Evolutionary conservation across 2,329 filamentous ascomycete genomes (phyloP), one percentile per base, ranked within the genome.

Genomic region (Fusarium bulbicola): DNA sequence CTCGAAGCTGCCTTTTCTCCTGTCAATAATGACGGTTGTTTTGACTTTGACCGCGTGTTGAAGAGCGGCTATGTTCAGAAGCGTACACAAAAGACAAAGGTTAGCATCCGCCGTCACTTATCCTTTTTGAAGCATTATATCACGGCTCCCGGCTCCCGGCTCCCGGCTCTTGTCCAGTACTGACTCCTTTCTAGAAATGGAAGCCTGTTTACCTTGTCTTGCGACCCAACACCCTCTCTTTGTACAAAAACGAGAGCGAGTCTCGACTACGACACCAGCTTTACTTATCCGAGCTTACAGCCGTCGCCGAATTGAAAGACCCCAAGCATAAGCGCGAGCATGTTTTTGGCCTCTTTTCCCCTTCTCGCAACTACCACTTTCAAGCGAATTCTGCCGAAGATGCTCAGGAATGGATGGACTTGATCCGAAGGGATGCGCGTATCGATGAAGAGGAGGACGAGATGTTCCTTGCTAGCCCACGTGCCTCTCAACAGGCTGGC

Each of bases 21-120:
- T 9, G 94, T 98, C 73, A 97, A 95, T 80, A 92, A 97, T 82
- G 95, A 97, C 82, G 96, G 96, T 71, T 96, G 94, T 82, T 99
- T 97, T 81, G 95, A 96, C 79, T 97, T 97, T 79, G 96, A 99
- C 82, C 92, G 95, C 57, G 93, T 98, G 62, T 89, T 98, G 81
- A 98, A 97, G 84, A 91, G 92, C 64, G 95, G 95, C 66, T 92
- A 92, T 75, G 91, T 97, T 43, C 89, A 93, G 79, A 97, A 97
- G 83, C 91, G 95, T 75, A 97, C 95, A 24, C 92, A 95, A 77
- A 97, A 95, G 86, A 98, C 95, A 68, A 97, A 97, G 91, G 94
- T 95, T 82, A 63, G 81, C 72, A 13, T n/a, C 30, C 39, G 45
- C 26, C 21, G 37, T 36, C 13, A 37, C 34, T 32, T 34, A 39